Evolutionary conservation across 2,329 filamentous ascomycete species (phyloP).

Genomic region (Thielaviopsis ethacetica): DNA sequence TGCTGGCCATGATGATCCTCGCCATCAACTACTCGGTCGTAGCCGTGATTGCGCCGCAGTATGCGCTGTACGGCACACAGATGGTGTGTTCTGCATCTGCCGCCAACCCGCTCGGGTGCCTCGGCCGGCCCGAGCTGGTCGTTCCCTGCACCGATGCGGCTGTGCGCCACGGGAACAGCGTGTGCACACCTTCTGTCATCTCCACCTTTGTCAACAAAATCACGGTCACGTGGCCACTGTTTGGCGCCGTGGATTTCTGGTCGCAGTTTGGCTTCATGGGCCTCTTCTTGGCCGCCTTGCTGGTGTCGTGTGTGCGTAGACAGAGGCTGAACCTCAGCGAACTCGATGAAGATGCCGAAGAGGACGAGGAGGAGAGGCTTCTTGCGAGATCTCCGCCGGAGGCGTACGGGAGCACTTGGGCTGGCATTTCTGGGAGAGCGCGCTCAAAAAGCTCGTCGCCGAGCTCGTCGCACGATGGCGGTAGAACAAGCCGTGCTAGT

Average conservation of each 20-base stretch:
- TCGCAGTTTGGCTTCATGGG: slow-evolving; percentile 82
- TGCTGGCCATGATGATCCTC: slow-evolving; percentile 76
- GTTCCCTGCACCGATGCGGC: slow-evolving; percentile 67
- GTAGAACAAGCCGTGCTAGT: neutral
- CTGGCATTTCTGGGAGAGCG: neutral
- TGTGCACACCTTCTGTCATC: slow-evolving; percentile 83
- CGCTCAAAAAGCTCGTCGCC: slow-evolving; percentile 4
- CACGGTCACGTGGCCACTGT: slow-evolving; percentile 87
- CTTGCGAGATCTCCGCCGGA: slow-evolving; percentile 58
- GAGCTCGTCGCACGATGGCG: neutral
- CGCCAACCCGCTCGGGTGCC: slow-evolving; percentile 55
- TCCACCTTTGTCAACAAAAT: slow-evolving; percentile 88
- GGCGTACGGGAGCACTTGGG: slow-evolving; percentile 8
- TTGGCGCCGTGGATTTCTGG: slow-evolving; percentile 89
- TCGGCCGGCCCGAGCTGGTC: slow-evolving; percentile 51
- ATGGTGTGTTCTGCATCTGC: slow-evolving; percentile 72
- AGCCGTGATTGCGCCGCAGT: slow-evolving; percentile 91
- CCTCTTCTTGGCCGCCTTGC: slow-evolving; percentile 67
- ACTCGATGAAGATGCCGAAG: slow-evolving; percentile 76
- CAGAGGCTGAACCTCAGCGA: slow-evolving; percentile 62
- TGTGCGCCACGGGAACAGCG: slow-evolving; percentile 48
- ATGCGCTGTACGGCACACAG: slow-evolving; percentile 85
- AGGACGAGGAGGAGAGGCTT: slow-evolving; percentile 84
- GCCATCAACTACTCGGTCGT: slow-evolving; percentile 86
- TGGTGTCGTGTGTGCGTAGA: slow-evolving; percentile 64